These are phyloP conservation scores for Pugionium dolabratum DNA, from an alignment of 345 rosid genomes.

Conservation along the genomic window DNA sequence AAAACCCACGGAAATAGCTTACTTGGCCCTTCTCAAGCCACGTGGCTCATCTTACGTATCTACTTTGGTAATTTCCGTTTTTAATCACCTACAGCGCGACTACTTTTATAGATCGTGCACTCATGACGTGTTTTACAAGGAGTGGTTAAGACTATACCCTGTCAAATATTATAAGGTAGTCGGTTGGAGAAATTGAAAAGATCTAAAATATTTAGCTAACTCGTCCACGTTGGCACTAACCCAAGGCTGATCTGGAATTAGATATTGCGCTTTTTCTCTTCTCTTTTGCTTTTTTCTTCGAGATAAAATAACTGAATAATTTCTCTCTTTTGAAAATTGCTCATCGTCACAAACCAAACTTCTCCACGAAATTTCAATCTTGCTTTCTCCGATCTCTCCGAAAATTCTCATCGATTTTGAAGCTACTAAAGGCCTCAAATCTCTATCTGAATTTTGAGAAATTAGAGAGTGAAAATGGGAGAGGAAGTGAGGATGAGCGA, in stretches of 20 bases:
- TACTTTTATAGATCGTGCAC: too few species aligned
- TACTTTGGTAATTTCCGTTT: background rate
- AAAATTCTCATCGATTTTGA: background rate
- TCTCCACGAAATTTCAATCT: slow-evolving; percentile 30
- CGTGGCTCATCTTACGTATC: background rate
- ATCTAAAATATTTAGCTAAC: slow-evolving; percentile 73
- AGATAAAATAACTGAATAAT: background rate
- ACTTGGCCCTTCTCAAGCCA: slow-evolving; percentile 24
- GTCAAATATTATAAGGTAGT: background rate
- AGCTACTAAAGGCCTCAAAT: background rate
- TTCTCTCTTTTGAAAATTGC: slow-evolving; percentile 13
- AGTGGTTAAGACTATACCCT: background rate
- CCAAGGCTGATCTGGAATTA: slow-evolving; percentile 57
- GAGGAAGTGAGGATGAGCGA: slow-evolving; percentile 49
- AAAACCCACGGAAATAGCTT: slow-evolving; percentile 18
- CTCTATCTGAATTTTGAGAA: background rate
- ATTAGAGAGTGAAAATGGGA: slow-evolving; percentile 32
- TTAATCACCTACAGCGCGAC: slow-evolving; percentile 15
- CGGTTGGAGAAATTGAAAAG: slow-evolving; percentile 53
- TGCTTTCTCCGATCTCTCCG: slow-evolving; percentile 10
- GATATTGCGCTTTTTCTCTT: slow-evolving; percentile 56
- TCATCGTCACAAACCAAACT: slow-evolving; percentile 43
- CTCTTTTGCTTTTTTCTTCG: slow-evolving; percentile 27
- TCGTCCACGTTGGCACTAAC: slow-evolving; percentile 74
- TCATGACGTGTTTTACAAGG: background rate